A percentile compares a stretch with the other conserved stretches of the same genome.
These are phyloP conservation scores for Yarrowia sp. DNA, from an alignment of 805 yeast species.

Conservation along the genomic window DNA sequence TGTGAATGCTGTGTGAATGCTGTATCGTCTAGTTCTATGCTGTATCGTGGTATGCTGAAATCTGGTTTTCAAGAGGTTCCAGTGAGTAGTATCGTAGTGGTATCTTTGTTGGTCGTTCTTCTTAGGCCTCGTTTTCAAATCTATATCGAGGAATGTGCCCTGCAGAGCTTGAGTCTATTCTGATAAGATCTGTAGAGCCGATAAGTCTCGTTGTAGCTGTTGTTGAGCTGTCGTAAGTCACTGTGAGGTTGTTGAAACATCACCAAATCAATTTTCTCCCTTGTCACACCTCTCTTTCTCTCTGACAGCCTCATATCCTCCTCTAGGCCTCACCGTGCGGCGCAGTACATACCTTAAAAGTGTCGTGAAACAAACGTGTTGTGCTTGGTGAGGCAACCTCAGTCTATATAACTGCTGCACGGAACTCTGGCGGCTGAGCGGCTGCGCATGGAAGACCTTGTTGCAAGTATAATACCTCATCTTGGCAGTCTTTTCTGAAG, in stretches of 20 bases:
- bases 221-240: too few species aligned
- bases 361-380: neutral
- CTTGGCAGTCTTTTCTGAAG: neutral
- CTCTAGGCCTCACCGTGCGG: neutral
- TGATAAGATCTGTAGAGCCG: too few species aligned
- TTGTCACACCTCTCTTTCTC: neutral
- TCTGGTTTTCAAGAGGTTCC: too few species aligned
- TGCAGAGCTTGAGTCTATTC: neutral
- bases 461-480: conserved; percentile 1
- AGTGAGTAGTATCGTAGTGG: too few species aligned
- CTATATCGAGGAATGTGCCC: neutral
- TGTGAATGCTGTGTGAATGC: neutral
- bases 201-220: too few species aligned
- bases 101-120: too few species aligned
- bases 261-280: too few species aligned
- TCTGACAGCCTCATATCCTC: neutral
- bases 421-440: neutral
- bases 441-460: conserved; percentile 11
- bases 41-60: neutral
- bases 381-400: neutral
- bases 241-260: too few species aligned
- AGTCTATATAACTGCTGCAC: neutral
- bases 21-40: neutral
- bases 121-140: too few species aligned
- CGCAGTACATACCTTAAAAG: conserved; percentile 10